Conservation (phyloP, 495 filamentous ascomycete genomes). For the Penicillium turbatum region DNA sequence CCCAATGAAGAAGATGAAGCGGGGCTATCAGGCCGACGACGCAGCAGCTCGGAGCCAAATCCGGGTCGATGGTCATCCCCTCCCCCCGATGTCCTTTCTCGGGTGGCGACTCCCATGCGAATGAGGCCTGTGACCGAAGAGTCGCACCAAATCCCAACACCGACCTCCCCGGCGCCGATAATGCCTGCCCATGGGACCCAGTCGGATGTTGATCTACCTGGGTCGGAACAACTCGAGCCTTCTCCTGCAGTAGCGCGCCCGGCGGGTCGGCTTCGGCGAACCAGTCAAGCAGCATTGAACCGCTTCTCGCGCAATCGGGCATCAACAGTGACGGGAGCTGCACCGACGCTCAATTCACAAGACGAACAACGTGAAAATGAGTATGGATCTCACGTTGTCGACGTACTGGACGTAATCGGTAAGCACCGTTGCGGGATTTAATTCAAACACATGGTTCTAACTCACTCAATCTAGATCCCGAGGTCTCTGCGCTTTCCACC, state of each 20-base stretch:
- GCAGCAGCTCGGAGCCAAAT: constrained; percentile 46
- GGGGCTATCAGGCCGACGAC: constrained; percentile 34
- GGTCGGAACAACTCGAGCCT: background rate
- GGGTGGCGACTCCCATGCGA: constrained; percentile 34
- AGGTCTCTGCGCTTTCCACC: constrained; percentile 68
- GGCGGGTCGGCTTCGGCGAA: constrained; percentile 31
- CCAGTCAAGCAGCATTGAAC: constrained; percentile 32
- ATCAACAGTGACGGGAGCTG: constrained; percentile 28
- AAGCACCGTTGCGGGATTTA: constrained; percentile 16
- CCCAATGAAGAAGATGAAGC: constrained; percentile 30
- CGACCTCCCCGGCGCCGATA: constrained; percentile 1
- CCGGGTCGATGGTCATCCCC: constrained; percentile 39
- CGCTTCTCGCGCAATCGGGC: constrained; percentile 36
- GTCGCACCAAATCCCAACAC: constrained; percentile 20
- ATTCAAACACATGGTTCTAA: background rate
- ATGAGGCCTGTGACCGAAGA: constrained; percentile 40
- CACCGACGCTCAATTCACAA: constrained; percentile 15
- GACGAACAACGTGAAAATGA: constrained; percentile 25
- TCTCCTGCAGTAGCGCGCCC: constrained; percentile 17
- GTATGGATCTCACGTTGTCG: constrained; percentile 58
- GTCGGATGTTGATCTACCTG: constrained; percentile 7
- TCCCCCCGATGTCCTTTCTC: constrained; percentile 28
- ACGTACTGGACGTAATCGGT: constrained; percentile 71
- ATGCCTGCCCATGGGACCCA: background rate
- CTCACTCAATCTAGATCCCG: constrained; percentile 52